phyloP scores from a whole-genome alignment of 139 green algal species.

The Chlamydomonas eustigma region DNA sequence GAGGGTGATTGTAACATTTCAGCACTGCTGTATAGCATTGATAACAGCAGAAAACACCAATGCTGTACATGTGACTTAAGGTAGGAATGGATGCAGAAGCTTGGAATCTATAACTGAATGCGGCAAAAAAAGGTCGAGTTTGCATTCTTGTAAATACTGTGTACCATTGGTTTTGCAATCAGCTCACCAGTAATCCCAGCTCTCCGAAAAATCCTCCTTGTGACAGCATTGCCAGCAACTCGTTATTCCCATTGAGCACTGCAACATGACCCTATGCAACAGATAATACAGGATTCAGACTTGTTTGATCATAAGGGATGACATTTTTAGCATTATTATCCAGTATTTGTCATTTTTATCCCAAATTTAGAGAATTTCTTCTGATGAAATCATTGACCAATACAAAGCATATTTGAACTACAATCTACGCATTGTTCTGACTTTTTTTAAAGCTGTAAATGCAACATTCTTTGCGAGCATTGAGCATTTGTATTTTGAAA shows the following conservation, averaged over 20 bases:
- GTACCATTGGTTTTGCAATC: neutral
- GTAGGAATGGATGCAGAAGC: neutral
- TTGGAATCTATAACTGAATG: neutral
- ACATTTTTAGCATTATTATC: too few species aligned
- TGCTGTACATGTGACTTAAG: neutral
- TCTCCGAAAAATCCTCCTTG: slow-evolving; percentile 57
- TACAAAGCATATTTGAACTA: too few species aligned
- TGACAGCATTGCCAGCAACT: slow-evolving; percentile 51
- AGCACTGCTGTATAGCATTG: neutral
- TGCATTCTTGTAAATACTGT: neutral
- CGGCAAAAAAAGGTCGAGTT: neutral
- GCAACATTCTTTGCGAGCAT: too few species aligned
- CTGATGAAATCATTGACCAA: too few species aligned
- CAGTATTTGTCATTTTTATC: too few species aligned
- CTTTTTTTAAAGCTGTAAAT: too few species aligned
- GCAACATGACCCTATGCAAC: slow-evolving; percentile 48
- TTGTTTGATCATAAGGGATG: too few species aligned
- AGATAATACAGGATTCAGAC: too few species aligned
- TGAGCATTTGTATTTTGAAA: too few species aligned
- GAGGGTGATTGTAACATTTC: neutral
- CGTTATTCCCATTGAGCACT: slow-evolving; percentile 46
- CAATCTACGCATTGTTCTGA: too few species aligned
- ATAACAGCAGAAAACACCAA: neutral
- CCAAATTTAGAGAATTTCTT: too few species aligned
- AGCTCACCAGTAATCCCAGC: slow-evolving; percentile 22